A percentile compares a stretch with the other conserved stretches of the same genome.
phyloP scores from a whole-genome alignment of 169 alveolate species.

The Blepharisma undulans region DNA sequence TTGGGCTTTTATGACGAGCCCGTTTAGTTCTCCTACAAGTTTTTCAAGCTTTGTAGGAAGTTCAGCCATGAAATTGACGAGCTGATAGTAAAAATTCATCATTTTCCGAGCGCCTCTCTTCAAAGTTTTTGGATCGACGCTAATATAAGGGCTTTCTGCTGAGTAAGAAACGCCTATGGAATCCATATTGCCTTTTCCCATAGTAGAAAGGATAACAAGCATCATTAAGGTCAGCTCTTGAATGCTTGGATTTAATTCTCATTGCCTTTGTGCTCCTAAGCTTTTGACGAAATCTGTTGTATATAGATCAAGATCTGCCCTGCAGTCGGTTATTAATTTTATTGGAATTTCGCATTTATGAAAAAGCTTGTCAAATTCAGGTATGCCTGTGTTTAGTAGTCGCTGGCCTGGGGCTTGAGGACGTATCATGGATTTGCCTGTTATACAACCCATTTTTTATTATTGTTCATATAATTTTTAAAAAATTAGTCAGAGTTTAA shows the following conservation, averaged over 20 bases:
- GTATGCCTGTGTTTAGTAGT: constrained; percentile 20
- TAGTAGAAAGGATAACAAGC: constrained; percentile 26
- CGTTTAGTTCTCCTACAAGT: neutral
- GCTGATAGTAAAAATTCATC: neutral
- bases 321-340: neutral
- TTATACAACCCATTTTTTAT: neutral
- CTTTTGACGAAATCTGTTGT: constrained; percentile 36
- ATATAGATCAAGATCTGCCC: neutral
- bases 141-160: constrained; percentile 4
- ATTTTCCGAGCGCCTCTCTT: neutral
- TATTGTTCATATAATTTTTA: neutral
- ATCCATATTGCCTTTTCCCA: constrained; percentile 21
- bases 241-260: constrained; percentile 33
- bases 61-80: neutral
- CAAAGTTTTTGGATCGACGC: neutral
- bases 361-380: constrained; percentile 8
- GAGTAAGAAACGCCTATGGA: constrained; percentile 15
- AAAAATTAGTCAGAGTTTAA: neutral
- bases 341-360: neutral
- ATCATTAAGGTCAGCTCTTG: neutral
- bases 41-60: neutral
- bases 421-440: constrained; percentile 2
- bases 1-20: neutral
- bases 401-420: constrained; percentile 37
- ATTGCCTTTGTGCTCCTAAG: constrained; percentile 19